These are phyloP conservation scores for Euclidium syriacum DNA, from an alignment of 345 rosid species.

Conservation along the genomic window DNA sequence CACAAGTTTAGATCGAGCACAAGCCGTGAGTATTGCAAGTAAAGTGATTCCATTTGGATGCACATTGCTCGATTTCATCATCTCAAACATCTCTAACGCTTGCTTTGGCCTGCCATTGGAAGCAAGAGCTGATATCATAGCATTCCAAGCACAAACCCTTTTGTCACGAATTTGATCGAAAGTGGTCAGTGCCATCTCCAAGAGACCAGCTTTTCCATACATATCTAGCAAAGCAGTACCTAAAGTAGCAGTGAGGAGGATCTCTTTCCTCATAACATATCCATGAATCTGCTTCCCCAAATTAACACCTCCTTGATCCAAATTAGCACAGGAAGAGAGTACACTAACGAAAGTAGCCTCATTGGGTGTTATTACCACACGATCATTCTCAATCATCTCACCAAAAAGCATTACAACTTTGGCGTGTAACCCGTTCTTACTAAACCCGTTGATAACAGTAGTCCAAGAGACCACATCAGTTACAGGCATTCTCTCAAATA, in stretches of 20 bases:
- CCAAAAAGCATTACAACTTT: conserved; percentile 41
- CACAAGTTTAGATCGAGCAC: conserved; percentile 51
- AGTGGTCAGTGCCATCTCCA: conserved; percentile 31
- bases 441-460: conserved; percentile 57
- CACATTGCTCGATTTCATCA: conserved; percentile 36
- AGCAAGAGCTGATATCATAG: conserved; percentile 54
- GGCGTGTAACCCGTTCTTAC: conserved; percentile 33
- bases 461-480: conserved; percentile 76
- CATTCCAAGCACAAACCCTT: conserved; percentile 62
- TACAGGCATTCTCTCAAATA: conserved; percentile 44
- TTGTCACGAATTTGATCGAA: conserved; percentile 34
- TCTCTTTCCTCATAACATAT: conserved; percentile 37
- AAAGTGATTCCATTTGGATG: conserved; percentile 58
- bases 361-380: conserved; percentile 40
- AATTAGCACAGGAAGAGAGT: conserved; percentile 56
- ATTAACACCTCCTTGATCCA: conserved; percentile 36
- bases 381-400: conserved; percentile 37
- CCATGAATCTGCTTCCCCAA: conserved; percentile 69
- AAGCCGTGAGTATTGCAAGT: conserved; percentile 56
- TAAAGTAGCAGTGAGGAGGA: conserved; percentile 27
- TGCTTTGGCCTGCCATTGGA: conserved; percentile 43
- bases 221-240: conserved; percentile 64
- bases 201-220: conserved; percentile 55
- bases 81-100: conserved; percentile 54
- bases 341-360: conserved; percentile 65